Conservation (phyloP, 768 basidiomycete species). For the Mycena floridula region DNA sequence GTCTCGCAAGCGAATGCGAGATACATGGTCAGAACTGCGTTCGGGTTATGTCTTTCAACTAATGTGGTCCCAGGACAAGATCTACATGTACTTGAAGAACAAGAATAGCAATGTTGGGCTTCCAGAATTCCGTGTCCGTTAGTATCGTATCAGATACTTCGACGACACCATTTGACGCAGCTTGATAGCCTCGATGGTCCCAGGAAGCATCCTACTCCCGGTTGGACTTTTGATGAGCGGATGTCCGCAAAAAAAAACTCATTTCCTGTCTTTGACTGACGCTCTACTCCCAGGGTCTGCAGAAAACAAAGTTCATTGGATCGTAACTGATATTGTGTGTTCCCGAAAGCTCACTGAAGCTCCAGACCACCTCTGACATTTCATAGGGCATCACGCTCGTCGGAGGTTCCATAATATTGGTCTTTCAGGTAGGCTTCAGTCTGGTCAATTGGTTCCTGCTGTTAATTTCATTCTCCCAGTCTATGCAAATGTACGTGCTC, state of each 20-base stretch:
- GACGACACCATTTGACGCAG: not conserved
- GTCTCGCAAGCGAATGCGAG: conserved; percentile 52
- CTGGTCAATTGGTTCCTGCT: too few species aligned
- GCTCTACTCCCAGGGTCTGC: too few species aligned
- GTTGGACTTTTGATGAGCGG: conserved; percentile 64
- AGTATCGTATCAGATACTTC: conserved; percentile 11
- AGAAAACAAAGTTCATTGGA: conserved; percentile 55
- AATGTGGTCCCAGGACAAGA: too few species aligned
- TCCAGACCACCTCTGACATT: too few species aligned
- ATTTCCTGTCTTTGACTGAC: too few species aligned
- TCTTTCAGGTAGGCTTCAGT: conserved; percentile 53
- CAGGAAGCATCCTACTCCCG: conserved; percentile 55
- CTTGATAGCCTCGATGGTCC: conserved; percentile 44
- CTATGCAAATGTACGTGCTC: too few species aligned
- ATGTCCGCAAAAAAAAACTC: conserved; percentile 24
- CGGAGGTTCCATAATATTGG: conserved; percentile 52
- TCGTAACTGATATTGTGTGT: conserved; percentile 61
- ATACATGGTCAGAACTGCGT: too few species aligned
- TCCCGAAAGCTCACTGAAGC: too few species aligned
- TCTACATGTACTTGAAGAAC: conserved; percentile 44
- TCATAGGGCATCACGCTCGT: conserved; percentile 52
- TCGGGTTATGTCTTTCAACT: too few species aligned
- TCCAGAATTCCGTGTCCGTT: conserved; percentile 46
- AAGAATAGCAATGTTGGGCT: conserved; percentile 41
- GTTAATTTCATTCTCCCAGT: conserved; percentile 53